Evolutionary conservation across 495 filamentous ascomycete species (phyloP).

Genomic region (Aspergillus avenaceus): DNA sequence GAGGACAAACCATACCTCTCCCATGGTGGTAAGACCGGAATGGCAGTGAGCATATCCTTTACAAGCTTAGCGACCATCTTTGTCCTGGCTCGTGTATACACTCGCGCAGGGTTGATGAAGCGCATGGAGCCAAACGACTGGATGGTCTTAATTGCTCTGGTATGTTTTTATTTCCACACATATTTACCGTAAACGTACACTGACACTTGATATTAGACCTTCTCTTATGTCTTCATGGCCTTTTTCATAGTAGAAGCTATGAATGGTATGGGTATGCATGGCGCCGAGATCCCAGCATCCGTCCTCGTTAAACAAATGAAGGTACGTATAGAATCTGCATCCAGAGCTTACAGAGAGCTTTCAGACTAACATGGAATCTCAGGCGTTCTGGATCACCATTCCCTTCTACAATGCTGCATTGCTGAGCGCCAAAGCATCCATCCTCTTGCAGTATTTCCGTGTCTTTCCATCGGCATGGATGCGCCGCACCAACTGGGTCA

Average conservation of each 20-base stretch:
- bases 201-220: constrained; percentile 14
- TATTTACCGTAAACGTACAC: not conserved
- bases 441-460: constrained; percentile 46
- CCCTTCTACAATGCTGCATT: constrained; percentile 47
- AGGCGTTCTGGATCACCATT: constrained; percentile 44
- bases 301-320: constrained; percentile 37
- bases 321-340: constrained; percentile 13
- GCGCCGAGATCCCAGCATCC: constrained; percentile 27
- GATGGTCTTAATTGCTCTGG: constrained; percentile 39
- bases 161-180: constrained; percentile 8
- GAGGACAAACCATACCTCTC: constrained; percentile 19
- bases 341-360: not conserved
- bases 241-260: constrained; percentile 35
- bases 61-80: constrained; percentile 32
- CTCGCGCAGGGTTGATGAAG: constrained; percentile 30
- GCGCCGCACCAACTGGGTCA: constrained; percentile 38
- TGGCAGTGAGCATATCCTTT: constrained; percentile 35
- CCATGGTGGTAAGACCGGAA: constrained; percentile 22
- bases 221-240: constrained; percentile 40
- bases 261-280: constrained; percentile 41
- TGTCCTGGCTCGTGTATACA: constrained; percentile 35
- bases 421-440: constrained; percentile 49
- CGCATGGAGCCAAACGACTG: constrained; percentile 41
- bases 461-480: constrained; percentile 40
- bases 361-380: not conserved